Base-by-base conservation (phyloP, 345 rosid species). In the Gossypium longicalyx region DNA sequence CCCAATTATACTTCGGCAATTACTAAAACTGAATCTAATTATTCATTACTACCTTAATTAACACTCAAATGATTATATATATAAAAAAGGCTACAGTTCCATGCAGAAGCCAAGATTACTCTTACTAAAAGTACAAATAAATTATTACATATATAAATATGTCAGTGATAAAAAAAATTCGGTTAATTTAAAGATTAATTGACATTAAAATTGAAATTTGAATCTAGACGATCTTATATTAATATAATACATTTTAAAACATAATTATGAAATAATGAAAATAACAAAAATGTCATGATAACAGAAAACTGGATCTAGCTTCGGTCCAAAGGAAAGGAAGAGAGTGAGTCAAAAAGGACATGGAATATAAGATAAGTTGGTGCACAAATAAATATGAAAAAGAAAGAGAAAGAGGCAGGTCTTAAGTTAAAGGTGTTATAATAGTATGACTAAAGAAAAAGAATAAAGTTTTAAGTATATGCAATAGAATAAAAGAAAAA, bases 301-400 rank as follows among this genome's bases (percentile, higher is more conserved):
- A 51, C 17, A 51, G n/a, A 51, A 51, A 51, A 3, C 56, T 51
- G 19, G 56, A 51, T 51, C 19, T 44, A 20, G 47, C 76, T 77
- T 79, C 27, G 56, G 79, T 79, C 80, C 76, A 76, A 80, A 76
- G 78, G 59, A 71, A 75, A 34, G 41, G 41, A 34, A 34, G 73
- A 73, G 79, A 52, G 9, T 25, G 59, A 74, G 85, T 82, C 85
- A 83, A 83, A 83, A 84, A 77, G 83, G 83, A 9, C 38, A 76
- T 41, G 12, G 65, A 70, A 77, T 53, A 8, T n/a, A 19, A 77
- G 78, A 84, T 70, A 65, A 80, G 84, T 86, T 76, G 85, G 81
- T 79, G 89, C 82, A 66, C 59, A 25, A 20, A 69, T 47, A 64
- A 58, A 44, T 15, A 60, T 60, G 29, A 27, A 41, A 74, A 62